These are phyloP conservation scores for Aspergillus udagawae DNA, from an alignment of 2,329 filamentous ascomycete genomes.

Conservation along the genomic window DNA sequence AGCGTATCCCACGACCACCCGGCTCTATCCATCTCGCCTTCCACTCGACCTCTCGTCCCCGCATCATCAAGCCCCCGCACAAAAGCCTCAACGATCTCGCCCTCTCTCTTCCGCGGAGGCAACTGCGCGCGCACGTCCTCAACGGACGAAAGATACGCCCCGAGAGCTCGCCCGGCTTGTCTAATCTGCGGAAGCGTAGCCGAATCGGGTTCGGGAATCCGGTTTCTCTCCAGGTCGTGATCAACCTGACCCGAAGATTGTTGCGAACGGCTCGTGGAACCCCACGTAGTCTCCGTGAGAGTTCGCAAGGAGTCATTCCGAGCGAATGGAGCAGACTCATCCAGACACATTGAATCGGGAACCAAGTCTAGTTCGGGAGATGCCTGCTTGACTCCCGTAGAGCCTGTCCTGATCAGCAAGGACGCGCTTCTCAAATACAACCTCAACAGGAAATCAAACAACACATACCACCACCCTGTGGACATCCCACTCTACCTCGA, in stretches of 20 bases:
- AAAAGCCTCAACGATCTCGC: constrained; percentile 26
- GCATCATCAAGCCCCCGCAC: constrained; percentile 27
- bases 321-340: neutral
- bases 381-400: neutral
- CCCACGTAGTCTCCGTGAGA: constrained; percentile 13
- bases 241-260: neutral
- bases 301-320: neutral
- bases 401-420: neutral
- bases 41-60: constrained; percentile 13
- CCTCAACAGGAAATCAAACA: no score
- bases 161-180: constrained; percentile 21
- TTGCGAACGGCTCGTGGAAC: neutral
- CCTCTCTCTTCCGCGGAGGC: constrained; percentile 15
- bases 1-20: constrained; percentile 28
- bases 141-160: constrained; percentile 24
- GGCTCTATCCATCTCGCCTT: constrained; percentile 17
- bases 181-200: constrained; percentile 3
- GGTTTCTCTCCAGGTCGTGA: neutral
- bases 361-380: constrained; percentile 4
- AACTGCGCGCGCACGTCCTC: constrained; percentile 13
- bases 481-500: neutral
- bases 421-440: neutral
- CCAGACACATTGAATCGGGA: constrained; percentile 13
- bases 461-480: neutral
- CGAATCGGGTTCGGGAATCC: neutral